Evolutionary conservation across 2,329 filamentous ascomycete species (phyloP), one percentile per base, ranked within the genome.

Genomic region (Cladosporium sp.): DNA sequence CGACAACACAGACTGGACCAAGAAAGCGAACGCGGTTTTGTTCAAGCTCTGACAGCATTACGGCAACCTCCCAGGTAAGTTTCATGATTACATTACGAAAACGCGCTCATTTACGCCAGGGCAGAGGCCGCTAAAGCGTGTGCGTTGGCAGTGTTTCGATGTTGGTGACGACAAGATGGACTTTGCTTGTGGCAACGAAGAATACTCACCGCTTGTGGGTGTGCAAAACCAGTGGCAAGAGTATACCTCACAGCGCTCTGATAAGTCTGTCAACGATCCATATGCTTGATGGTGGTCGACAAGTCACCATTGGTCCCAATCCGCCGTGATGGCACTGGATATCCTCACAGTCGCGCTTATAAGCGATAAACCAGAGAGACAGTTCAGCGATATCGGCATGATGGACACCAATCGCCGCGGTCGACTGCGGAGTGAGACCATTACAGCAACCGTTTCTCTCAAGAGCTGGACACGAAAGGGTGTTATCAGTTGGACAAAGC

Each of bases 311-410:
- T 64, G 38, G 61, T 49, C 51, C 15, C 52, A 64, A 26, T 32
- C 57, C 38, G 34, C 47, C 14, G 3, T 6, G 10, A 64, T 57
- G 52, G 61, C 26, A 57, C 14, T 64, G 11, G 51, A 64, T 14
- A 30, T 64, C n/a, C 41, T 52, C 51, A 52, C 26, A 24, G 52
- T 38, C 15, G 49, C 51, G 34, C 38, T 34, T 11, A 64, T 57
- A 36, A 30, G 38, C 21, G 32, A 64, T 44, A 18, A 55, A 44
- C 51, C 28, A 26, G 49, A 64, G 28, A 49, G 61, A 4, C 11
- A 18, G 1, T 64, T 64, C 44, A 28, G 30, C n/a, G 14, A 44
- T 4, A 44, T 12, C 11, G 41, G 41, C 11, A 14, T 44, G 14
- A 44, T 61, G 38, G 58, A 47, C 44, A 61, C 26, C 3, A 24